Base-by-base conservation (phyloP, 176 grass and related monocot species). In the Cenchrus americanus region DNA sequence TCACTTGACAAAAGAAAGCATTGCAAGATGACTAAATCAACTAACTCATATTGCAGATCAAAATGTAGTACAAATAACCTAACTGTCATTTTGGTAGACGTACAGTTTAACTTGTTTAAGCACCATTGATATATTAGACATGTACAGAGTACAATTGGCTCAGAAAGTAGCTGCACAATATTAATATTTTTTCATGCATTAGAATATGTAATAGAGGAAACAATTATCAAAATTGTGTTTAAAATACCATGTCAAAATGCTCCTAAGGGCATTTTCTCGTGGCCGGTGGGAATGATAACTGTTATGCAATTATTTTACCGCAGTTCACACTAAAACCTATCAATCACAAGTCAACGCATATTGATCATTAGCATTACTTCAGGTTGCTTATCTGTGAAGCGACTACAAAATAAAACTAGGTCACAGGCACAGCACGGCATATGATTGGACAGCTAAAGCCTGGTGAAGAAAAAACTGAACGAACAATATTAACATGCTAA, bases 401-500 rank as follows among this genome's bases (percentile, higher is more conserved):
- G 1, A 49, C 17, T 50, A 57, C 4, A 74, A 88, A 66, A 79
- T 10, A 83, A 3, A 62, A 69, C 8, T 51, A 73, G 46, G 1
- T 17, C 23, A 73, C 3, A 46, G 11, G 22, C 14, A 49, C 23
- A 69, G 41, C 40, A 47, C 52, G 13, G 15, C 22, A 69, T 18
- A 11, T 6, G 10, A 5, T 70, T 71, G 40, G 43, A 44, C 61
- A 77, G 18, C 40, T 75, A 8, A 88, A 41, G 46, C 60, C 44
- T 50, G 26, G 11, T 23, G 65, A 80, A 80, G 3, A 80, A 43
- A 27, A 14, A 82, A 66, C 41, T 73, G 40, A 81, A 58, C 67
- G 40, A 81, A 58, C 66, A 62, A 70, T 72, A 70, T 51, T 19
- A 89, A 72, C 75, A 54, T 50, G 27, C 19, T 71, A 49, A 27